Conservation (phyloP, 2,329 filamentous ascomycete species). For the Ophiostoma sp. region DNA sequence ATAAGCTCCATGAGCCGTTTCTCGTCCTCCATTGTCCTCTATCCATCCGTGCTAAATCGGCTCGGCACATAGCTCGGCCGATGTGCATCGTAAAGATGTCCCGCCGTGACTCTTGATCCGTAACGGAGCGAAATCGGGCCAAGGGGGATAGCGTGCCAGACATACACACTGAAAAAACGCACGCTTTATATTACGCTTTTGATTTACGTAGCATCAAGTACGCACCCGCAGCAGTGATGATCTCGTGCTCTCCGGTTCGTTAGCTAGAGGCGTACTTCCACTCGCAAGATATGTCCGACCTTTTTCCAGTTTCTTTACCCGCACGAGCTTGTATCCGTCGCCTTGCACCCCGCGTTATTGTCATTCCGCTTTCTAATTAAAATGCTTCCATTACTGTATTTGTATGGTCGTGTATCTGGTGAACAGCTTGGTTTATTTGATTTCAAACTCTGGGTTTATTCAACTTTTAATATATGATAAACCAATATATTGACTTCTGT, state of each 20-base stretch:
- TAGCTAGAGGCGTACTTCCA: not conserved
- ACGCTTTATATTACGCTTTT: too few relatives aligned
- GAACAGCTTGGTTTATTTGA: not conserved
- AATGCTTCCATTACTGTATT: not conserved
- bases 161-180: too few relatives aligned
- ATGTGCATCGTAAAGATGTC: constrained; percentile 10
- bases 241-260: not conserved
- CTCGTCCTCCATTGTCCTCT: not conserved
- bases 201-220: too few relatives aligned
- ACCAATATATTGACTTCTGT: not conserved
- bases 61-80: constrained; percentile 9
- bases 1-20: not conserved
- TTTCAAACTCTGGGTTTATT: not conserved
- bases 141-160: not conserved
- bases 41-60: not conserved
- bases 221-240: too few relatives aligned
- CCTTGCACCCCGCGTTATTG: constrained; percentile 6
- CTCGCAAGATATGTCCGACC: constrained; percentile 2
- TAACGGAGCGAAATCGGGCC: constrained; percentile 8
- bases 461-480: not conserved
- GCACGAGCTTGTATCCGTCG: not conserved
- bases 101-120: not conserved
- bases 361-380: not conserved
- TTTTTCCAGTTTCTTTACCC: constrained; percentile 2
- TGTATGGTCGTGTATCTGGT: not conserved